These are phyloP conservation scores for Polytolypa hystricis DNA, from an alignment of 2,329 filamentous ascomycete species.

Conservation along the genomic window DNA sequence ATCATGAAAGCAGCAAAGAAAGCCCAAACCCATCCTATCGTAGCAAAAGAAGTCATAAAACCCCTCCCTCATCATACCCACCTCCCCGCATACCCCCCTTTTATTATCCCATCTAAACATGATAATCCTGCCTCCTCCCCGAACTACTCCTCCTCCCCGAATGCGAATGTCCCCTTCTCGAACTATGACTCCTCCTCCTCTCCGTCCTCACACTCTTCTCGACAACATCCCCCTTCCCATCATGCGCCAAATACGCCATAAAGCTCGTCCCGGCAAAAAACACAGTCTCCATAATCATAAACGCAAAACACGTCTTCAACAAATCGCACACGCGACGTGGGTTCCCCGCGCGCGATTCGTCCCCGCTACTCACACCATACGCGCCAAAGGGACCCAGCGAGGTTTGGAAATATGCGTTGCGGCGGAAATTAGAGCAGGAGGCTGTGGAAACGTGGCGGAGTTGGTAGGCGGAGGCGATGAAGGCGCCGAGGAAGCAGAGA, in stretches of 20 bases:
- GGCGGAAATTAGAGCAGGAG: slow-evolving; percentile 55
- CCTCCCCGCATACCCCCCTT: too few species aligned
- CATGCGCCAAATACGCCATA: slow-evolving; percentile 46
- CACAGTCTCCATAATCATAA: slow-evolving; percentile 77
- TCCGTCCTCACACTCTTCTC: slow-evolving; percentile 27
- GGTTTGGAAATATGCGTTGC: slow-evolving; percentile 43
- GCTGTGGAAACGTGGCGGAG: slow-evolving; percentile 47
- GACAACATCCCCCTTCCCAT: slow-evolving; percentile 25
- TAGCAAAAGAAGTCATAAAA: too few species aligned
- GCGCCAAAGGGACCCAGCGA: slow-evolving; percentile 52
- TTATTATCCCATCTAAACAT: slow-evolving; percentile 11
- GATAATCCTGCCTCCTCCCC: slow-evolving; percentile 24
- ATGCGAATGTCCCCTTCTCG: slow-evolving; percentile 17
- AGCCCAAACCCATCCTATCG: too few species aligned
- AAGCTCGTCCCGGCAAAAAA: slow-evolving; percentile 70
- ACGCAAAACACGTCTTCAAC: slow-evolving; percentile 82
- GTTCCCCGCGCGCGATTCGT: slow-evolving; percentile 39
- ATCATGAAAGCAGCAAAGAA: too few species aligned
- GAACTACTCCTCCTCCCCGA: slow-evolving; percentile 11
- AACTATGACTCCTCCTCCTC: slow-evolving; percentile 19
- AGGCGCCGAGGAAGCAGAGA: slow-evolving; percentile 51
- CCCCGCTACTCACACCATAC: slow-evolving; percentile 38
- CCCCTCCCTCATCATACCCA: too few species aligned
- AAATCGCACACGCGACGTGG: slow-evolving; percentile 74
- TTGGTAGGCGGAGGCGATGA: slow-evolving; percentile 50